Percentiles rank a stretch among this genome's conserved stretches.
Conservation (phyloP, 164 flowering plant genomes). For the Umbellularia californica region DNA sequence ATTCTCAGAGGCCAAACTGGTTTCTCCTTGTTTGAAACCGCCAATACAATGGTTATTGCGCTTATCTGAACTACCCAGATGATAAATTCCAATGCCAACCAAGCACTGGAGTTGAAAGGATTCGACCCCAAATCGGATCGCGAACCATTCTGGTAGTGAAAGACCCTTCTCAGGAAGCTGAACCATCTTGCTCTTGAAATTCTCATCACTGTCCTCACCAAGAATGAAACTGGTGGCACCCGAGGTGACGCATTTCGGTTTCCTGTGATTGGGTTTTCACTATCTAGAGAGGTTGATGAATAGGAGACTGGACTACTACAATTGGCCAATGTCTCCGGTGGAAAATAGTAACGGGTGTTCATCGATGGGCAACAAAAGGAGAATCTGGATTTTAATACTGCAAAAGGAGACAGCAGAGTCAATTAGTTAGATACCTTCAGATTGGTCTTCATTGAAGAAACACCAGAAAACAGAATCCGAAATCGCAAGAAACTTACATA, state of each 20-base stretch:
- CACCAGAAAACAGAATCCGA: not conserved
- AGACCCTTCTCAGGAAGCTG: slow-evolving; percentile 76
- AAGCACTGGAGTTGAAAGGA: slow-evolving; percentile 72
- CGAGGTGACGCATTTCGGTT: slow-evolving; percentile 28
- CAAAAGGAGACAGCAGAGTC: not conserved
- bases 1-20: slow-evolving; percentile 90
- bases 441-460: not conserved
- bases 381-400: not conserved
- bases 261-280: slow-evolving; percentile 18
- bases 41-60: slow-evolving; percentile 39
- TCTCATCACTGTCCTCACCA: slow-evolving; percentile 67
- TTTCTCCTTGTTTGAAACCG: slow-evolving; percentile 52
- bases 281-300: slow-evolving; percentile 27
- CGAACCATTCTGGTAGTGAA: slow-evolving; percentile 85
- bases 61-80: slow-evolving; percentile 60
- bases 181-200: slow-evolving; percentile 89
- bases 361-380: slow-evolving; percentile 15
- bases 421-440: not conserved
- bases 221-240: slow-evolving; percentile 32
- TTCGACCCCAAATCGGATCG: slow-evolving; percentile 80
- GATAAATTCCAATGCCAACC: slow-evolving; percentile 73
- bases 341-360: slow-evolving; percentile 45
- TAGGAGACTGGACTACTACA: slow-evolving; percentile 27
- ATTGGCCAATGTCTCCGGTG: slow-evolving; percentile 33
- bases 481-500: not conserved